phyloP scores from a whole-genome alignment of 1,139 yeast genomes.

The Zygoascus sp. region DNA sequence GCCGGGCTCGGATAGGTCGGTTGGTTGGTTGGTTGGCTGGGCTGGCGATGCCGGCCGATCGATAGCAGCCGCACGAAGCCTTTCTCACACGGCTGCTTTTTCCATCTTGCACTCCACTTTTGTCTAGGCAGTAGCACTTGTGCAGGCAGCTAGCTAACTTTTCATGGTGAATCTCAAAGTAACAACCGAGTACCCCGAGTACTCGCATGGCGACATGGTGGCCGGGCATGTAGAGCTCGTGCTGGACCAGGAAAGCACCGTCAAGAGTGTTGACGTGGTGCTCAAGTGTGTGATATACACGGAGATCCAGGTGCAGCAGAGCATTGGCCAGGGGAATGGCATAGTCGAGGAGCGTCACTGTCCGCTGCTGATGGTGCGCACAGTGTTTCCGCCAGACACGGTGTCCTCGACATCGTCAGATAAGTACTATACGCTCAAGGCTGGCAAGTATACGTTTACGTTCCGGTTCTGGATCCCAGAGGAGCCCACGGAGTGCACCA shows the following conservation, averaged over 20 bases:
- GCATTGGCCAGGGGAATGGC: slow-evolving; percentile 13
- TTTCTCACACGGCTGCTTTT: background rate
- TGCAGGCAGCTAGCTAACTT: too few species aligned
- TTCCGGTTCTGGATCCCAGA: slow-evolving; percentile 8
- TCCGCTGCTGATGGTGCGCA: slow-evolving; percentile 4
- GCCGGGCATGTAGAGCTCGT: slow-evolving; percentile 9
- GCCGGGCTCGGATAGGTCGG: too few species aligned
- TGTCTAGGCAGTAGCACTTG: background rate
- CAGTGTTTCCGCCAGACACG: slow-evolving; percentile 10
- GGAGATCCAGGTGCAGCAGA: slow-evolving; percentile 12
- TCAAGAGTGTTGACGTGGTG: slow-evolving; percentile 8
- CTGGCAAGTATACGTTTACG: slow-evolving; percentile 9
- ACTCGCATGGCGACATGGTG: slow-evolving; percentile 9
- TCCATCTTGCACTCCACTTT: background rate
- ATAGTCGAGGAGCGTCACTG: slow-evolving; percentile 9
- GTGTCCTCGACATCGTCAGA: slow-evolving; percentile 1
- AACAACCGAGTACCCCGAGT: slow-evolving; percentile 5
- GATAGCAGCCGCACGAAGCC: background rate
- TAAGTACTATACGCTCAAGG: slow-evolving; percentile 8
- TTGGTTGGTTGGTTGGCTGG: too few species aligned
- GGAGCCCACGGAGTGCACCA: slow-evolving; percentile 4
- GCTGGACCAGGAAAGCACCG: slow-evolving; percentile 2
- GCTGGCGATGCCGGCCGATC: too few species aligned
- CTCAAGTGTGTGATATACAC: slow-evolving; percentile 5
- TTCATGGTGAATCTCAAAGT: slow-evolving; percentile 11